These are phyloP conservation scores for Hypomyces perniciosus DNA, from an alignment of 2,329 filamentous ascomycete species.

Conservation along the genomic window DNA sequence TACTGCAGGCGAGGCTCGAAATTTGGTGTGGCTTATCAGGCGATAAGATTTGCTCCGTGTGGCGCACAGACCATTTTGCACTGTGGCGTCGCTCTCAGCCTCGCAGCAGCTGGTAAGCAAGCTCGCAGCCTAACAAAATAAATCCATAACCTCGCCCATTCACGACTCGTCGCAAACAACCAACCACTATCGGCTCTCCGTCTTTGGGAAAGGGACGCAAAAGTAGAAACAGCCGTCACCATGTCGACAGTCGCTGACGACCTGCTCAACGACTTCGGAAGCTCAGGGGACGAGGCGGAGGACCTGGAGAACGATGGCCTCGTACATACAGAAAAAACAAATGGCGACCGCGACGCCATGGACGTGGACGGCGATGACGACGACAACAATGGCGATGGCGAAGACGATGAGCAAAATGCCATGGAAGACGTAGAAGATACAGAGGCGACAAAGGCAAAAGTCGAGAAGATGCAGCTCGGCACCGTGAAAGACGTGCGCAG, in stretches of 20 bases:
- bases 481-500: constrained; percentile 71
- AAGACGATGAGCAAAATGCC: constrained; percentile 48
- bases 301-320: constrained; percentile 49
- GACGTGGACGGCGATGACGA: constrained; percentile 56
- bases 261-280: constrained; percentile 66
- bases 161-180: background rate
- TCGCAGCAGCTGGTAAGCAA: constrained; percentile 11
- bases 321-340: constrained; percentile 36
- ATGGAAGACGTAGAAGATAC: constrained; percentile 53
- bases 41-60: constrained; percentile 7
- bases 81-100: constrained; percentile 22
- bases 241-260: constrained; percentile 95
- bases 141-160: constrained; percentile 6
- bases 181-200: background rate
- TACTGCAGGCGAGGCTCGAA: constrained; percentile 19
- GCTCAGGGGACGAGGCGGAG: constrained; percentile 68
- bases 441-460: constrained; percentile 67
- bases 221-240: constrained; percentile 17
- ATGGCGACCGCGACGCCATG: constrained; percentile 39
- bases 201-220: background rate
- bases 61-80: constrained; percentile 13
- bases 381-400: constrained; percentile 41
- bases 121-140: constrained; percentile 16
- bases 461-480: constrained; percentile 76
- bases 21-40: constrained; percentile 14